Conservation (phyloP, 257 asterid species). For the Solanum habrochaites region DNA sequence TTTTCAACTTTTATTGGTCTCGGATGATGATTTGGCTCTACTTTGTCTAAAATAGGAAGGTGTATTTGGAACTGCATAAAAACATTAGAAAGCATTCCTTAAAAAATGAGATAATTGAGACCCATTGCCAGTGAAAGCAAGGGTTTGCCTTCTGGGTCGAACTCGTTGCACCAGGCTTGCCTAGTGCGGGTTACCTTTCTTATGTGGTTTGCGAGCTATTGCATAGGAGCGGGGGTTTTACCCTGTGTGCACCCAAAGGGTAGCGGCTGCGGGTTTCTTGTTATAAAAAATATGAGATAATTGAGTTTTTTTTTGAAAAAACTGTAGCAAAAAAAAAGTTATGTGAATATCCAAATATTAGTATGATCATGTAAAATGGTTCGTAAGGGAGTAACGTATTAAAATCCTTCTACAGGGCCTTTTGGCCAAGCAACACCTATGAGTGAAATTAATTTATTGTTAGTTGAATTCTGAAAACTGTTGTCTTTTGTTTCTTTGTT, state of each 20-base stretch:
- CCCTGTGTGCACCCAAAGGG: no score
- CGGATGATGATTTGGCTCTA: neutral
- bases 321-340: neutral
- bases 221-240: no score
- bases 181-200: no score
- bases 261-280: no score
- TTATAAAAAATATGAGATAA: neutral
- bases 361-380: neutral
- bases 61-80: neutral
- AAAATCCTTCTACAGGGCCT: neutral
- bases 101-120: neutral
- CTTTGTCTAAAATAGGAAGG: neutral
- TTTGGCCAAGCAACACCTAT: neutral
- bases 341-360: neutral
- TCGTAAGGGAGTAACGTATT: neutral
- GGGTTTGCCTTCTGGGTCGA: no score
- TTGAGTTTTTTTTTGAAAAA: neutral
- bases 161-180: no score
- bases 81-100: neutral
- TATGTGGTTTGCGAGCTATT: no score
- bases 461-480: neutral
- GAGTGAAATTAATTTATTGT: neutral
- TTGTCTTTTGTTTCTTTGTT: neutral
- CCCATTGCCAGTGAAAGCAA: no score
- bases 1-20: neutral